phyloP scores from a whole-genome alignment of 352 stramenopile species.

The Pythium aquatile region DNA sequence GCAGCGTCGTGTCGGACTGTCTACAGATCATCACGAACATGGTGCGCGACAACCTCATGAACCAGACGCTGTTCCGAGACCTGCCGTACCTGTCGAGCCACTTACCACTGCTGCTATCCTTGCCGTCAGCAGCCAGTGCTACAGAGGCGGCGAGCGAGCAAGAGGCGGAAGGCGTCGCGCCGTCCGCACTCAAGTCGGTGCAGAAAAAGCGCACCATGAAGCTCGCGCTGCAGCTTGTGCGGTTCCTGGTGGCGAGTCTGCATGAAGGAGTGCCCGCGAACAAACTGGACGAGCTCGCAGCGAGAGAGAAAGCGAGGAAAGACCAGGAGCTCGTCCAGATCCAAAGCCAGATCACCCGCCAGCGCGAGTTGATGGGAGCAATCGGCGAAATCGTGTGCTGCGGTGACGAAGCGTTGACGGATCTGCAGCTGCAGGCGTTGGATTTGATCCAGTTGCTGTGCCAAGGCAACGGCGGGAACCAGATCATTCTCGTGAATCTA shows the following conservation, averaged over 20 bases:
- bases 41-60: constrained; percentile 76
- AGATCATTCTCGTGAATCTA: constrained; percentile 73
- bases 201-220: constrained; percentile 62
- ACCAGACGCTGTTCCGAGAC: constrained; percentile 69
- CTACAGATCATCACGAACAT: constrained; percentile 83
- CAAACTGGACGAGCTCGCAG: constrained; percentile 53
- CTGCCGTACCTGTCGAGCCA: constrained; percentile 54
- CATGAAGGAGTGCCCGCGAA: constrained; percentile 49
- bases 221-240: constrained; percentile 61
- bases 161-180: constrained; percentile 13
- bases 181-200: constrained; percentile 25
- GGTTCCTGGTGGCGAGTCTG: constrained; percentile 53
- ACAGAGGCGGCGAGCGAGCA: constrained; percentile 4
- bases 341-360: constrained; percentile 63
- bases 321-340: constrained; percentile 41
- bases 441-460: constrained; percentile 61
- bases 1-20: constrained; percentile 63
- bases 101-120: constrained; percentile 44
- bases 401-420: constrained; percentile 39
- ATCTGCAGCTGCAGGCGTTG: constrained; percentile 61
- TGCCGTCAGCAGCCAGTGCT: constrained; percentile 16
- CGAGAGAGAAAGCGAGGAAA: constrained; percentile 50
- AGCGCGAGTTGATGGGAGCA: constrained; percentile 53
- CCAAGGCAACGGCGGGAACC: constrained; percentile 53
- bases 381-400: constrained; percentile 70